Base-by-base conservation (phyloP, 2,329 filamentous ascomycete species). In the Cladosporium sp. region DNA sequence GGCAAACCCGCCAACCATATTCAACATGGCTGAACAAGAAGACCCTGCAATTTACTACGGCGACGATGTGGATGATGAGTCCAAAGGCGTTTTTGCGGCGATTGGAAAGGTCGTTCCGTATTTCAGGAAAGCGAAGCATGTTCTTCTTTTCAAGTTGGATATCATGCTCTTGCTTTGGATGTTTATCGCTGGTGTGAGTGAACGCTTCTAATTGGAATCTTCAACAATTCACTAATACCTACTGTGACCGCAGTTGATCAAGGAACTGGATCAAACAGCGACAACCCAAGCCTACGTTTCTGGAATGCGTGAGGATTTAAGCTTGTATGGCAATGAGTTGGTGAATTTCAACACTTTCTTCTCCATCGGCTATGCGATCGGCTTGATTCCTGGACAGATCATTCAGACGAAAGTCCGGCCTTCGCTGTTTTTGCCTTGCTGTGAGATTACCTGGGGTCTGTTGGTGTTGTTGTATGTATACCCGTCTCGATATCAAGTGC, bases 231-330 rank as follows among this genome's bases (percentile, higher is more conserved):
- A n/a, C n/a, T n/a, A n/a, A n/a, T n/a, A n/a, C n/a, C n/a, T n/a
- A n/a, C n/a, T n/a, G n/a, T n/a, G n/a, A n/a, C 20, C 16, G 20
- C 40, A 76, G 51, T 74, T 77, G 48, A 73, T 77, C 55, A 77
- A 77, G 51, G 71, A 75, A 43, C 61, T 77, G 67, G 59, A 64
- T 39, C 59, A 64, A 43, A 42, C 48, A 11, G 62, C 61, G 47
- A 55, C 61, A 33, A 73, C 69, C 53, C 73, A 72, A 62, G 69
- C 72, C 7, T 75, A 71, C 53, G 35, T 48, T 22, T 48, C 43
- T n/a, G 43, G 43, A 3, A 48, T 48, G 43, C 22, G 38, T 3
- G 43, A 48, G 32, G 43, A 38, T 9, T 22, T 48, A 2, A 39
- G 25, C 22, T 22, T 48, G 11, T 48, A 48, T 22, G 35, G 33